phyloP scores from a whole-genome alignment of 202 grass and related monocot genomes.

The Zoysia matrella region DNA sequence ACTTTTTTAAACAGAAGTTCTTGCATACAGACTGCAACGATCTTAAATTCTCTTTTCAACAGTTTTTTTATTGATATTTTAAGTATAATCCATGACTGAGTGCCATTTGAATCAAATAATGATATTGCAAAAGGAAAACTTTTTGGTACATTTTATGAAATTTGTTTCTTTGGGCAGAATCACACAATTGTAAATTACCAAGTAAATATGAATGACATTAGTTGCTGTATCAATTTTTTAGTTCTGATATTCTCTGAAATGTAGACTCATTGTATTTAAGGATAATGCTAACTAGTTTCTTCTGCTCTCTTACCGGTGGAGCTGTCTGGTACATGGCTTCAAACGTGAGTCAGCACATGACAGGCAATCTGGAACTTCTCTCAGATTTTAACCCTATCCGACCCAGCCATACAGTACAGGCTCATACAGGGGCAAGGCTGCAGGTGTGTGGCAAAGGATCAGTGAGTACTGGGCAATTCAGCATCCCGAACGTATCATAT shows the following conservation, averaged over 20 bases:
- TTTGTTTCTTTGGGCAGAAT: not conserved
- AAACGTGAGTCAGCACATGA: not conserved
- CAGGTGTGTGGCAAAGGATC: constrained; percentile 2
- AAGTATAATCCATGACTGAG: too few relatives aligned
- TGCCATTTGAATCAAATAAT: too few relatives aligned
- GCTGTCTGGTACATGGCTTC: not conserved
- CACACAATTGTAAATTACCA: not conserved
- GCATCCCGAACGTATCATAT: not conserved
- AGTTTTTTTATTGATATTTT: too few relatives aligned
- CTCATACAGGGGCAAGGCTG: not conserved
- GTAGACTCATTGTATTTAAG: not conserved
- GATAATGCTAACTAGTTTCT: not conserved
- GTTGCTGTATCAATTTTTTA: not conserved
- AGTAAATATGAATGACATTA: not conserved
- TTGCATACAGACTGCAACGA: not conserved
- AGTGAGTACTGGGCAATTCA: not conserved
- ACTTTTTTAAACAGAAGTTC: not conserved
- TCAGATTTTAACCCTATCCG: not conserved
- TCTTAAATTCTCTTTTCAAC: too few relatives aligned
- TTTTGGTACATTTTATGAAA: too few relatives aligned
- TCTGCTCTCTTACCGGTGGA: not conserved
- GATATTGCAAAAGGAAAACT: too few relatives aligned
- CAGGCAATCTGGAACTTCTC: not conserved
- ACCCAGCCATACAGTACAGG: not conserved
- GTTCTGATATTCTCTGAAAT: not conserved